Conservation (phyloP, 2,329 filamentous ascomycete genomes). For the Paracoccidioides lutzii region DNA sequence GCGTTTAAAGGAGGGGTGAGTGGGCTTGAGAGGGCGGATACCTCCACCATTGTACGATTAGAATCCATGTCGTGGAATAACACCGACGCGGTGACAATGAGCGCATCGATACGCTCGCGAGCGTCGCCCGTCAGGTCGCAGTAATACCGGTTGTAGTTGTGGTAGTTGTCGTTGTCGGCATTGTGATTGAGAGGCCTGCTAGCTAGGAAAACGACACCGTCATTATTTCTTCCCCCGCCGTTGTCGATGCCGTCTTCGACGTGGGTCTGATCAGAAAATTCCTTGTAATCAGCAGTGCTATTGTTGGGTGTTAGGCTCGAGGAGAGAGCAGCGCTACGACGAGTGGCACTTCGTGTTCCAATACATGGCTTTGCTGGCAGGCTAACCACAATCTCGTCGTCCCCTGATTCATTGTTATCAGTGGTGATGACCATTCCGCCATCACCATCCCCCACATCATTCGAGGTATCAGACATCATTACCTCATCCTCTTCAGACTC, state of each 20-base stretch:
- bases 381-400: neutral
- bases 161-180: neutral
- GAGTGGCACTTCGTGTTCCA: no score
- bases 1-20: no score
- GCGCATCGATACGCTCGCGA: constrained; percentile 4
- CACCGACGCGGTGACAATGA: constrained; percentile 2
- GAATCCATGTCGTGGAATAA: neutral
- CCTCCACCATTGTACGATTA: no score
- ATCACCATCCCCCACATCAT: neutral
- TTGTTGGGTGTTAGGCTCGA: no score
- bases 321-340: no score
- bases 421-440: neutral
- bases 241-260: no score
- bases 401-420: neutral
- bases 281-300: no score
- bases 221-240: no score
- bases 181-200: neutral
- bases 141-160: neutral
- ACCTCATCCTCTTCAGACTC: neutral
- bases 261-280: no score
- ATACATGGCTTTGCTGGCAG: neutral
- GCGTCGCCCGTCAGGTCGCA: neutral
- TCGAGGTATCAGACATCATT: neutral
- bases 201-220: no score
- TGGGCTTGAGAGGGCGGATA: neutral